Percentiles rank a stretch among this genome's conserved stretches.
phyloP scores from a whole-genome alignment of 495 filamentous ascomycete genomes.

The Astrocystis sublimbata region DNA sequence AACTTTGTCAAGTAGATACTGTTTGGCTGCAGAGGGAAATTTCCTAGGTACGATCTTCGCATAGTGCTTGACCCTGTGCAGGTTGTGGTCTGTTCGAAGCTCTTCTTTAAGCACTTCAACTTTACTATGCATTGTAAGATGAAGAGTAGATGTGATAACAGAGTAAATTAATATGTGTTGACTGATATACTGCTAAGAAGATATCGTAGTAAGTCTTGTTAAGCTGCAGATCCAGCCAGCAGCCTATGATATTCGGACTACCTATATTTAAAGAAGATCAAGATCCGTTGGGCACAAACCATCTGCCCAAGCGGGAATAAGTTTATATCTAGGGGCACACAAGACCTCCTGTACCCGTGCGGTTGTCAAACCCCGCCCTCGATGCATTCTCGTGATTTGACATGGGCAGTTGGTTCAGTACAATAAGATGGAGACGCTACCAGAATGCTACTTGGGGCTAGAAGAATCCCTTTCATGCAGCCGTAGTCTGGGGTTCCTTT shows the following conservation, averaged over 20 bases:
- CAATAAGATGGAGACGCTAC: conserved; percentile 1
- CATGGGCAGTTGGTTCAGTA: too few species aligned
- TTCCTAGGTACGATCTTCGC: conserved; percentile 29
- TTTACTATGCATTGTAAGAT: neutral
- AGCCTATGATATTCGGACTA: too few species aligned
- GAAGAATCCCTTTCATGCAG: neutral
- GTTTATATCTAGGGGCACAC: neutral
- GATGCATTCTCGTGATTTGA: conserved; percentile 17
- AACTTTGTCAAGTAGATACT: conserved; percentile 53
- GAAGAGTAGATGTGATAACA: conserved; percentile 1
- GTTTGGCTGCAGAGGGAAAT: conserved; percentile 40
- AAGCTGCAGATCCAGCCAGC: too few species aligned
- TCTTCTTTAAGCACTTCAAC: conserved; percentile 28
- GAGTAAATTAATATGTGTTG: neutral
- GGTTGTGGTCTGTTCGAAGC: conserved; percentile 37
- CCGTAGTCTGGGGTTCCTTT: neutral
- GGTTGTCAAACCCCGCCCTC: neutral
- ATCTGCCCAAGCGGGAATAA: neutral
- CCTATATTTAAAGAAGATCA: neutral
- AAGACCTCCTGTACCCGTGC: neutral
- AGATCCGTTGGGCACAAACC: neutral
- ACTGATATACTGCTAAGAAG: too few species aligned
- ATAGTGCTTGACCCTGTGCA: conserved; percentile 38
- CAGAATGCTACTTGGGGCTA: neutral
- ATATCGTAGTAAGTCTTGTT: too few species aligned